Evolutionary conservation across 2,329 filamentous ascomycete genomes (phyloP).

Genomic region (Alternaria sp.): DNA sequence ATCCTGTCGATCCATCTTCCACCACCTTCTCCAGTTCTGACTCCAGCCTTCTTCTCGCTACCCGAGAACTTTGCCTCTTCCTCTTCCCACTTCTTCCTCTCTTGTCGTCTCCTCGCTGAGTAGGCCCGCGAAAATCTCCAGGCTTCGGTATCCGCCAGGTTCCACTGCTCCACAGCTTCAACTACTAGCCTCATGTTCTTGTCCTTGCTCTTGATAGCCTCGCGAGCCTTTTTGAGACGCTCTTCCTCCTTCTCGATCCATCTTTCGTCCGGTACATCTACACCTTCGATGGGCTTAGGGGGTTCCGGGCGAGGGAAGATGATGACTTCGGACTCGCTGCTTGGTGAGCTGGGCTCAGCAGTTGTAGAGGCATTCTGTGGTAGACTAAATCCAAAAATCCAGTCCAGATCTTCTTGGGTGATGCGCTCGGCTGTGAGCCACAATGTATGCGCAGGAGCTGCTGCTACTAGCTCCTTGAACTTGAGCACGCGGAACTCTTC

Average conservation of each 20-base stretch:
- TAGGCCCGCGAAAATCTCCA: slow-evolving; percentile 79
- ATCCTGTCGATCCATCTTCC: slow-evolving; percentile 47
- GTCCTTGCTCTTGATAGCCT: slow-evolving; percentile 49
- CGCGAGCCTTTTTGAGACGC: slow-evolving; percentile 63
- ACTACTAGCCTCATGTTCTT: slow-evolving; percentile 41
- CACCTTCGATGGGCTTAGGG: slow-evolving; percentile 61
- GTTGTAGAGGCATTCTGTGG: slow-evolving; percentile 65
- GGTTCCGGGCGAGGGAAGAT: slow-evolving; percentile 55
- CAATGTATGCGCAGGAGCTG: slow-evolving; percentile 68
- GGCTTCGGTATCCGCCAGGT: slow-evolving; percentile 75
- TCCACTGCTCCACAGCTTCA: slow-evolving; percentile 60
- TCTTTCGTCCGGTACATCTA: slow-evolving; percentile 59
- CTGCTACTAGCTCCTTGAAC: slow-evolving; percentile 84
- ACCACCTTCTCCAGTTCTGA: slow-evolving; percentile 52
- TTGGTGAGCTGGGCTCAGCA: slow-evolving; percentile 65
- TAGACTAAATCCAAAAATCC: slow-evolving; percentile 86
- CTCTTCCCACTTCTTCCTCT: slow-evolving; percentile 73
- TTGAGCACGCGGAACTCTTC: slow-evolving; percentile 71
- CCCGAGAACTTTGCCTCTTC: slow-evolving; percentile 71
- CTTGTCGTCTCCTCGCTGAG: slow-evolving; percentile 67
- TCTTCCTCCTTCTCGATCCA: slow-evolving; percentile 64
- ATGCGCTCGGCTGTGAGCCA: slow-evolving; percentile 79
- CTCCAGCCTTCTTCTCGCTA: slow-evolving; percentile 63
- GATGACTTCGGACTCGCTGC: slow-evolving; percentile 64
- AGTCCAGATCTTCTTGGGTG: slow-evolving; percentile 77